Evolutionary conservation across 2,329 filamentous ascomycete species (phyloP).

Genomic region (Mollisia scopiformis): DNA sequence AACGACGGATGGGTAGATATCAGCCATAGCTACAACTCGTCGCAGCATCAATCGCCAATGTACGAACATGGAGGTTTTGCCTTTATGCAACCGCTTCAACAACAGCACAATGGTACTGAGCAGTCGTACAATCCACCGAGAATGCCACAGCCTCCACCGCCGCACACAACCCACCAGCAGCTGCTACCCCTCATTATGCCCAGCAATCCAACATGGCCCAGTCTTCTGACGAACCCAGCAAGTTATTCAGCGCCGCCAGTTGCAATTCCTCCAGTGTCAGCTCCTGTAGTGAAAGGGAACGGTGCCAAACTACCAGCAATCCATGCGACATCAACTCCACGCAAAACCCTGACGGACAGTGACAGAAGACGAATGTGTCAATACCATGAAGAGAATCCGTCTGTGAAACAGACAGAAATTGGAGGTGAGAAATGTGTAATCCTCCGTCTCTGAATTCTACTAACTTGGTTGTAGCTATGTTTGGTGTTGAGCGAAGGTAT

Average conservation of each 20-base stretch:
- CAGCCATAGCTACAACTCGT: conserved; percentile 41
- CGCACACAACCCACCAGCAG: conserved; percentile 52
- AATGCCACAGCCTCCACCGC: conserved; percentile 58
- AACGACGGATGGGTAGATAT: conserved; percentile 59
- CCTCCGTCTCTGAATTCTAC: conserved; percentile 10
- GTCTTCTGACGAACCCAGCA: conserved; percentile 75
- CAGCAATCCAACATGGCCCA: conserved; percentile 72
- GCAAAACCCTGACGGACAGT: conserved; percentile 88
- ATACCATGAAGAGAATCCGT: conserved; percentile 88
- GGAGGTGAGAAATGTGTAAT: conserved; percentile 60
- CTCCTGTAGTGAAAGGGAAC: conserved; percentile 47
- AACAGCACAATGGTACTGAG: conserved; percentile 67
- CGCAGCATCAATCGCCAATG: conserved; percentile 72
- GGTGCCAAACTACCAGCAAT: conserved; percentile 51
- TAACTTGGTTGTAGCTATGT: conserved; percentile 65
- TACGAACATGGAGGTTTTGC: conserved; percentile 68
- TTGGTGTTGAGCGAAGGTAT: conserved; percentile 97
- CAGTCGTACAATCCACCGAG: conserved; percentile 48
- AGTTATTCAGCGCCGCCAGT: conserved; percentile 63
- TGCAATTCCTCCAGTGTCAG: conserved; percentile 55
- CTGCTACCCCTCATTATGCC: conserved; percentile 75
- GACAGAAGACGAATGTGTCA: conserved; percentile 93
- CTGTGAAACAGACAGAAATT: conserved; percentile 94
- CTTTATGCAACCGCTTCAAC: conserved; percentile 61
- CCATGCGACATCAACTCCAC: conserved; percentile 63